Evolutionary conservation across 225 moss, liverwort and hornwort species (phyloP), one percentile per base, ranked within the genome.

Genomic region (Pseudisothecium myosuroides): DNA sequence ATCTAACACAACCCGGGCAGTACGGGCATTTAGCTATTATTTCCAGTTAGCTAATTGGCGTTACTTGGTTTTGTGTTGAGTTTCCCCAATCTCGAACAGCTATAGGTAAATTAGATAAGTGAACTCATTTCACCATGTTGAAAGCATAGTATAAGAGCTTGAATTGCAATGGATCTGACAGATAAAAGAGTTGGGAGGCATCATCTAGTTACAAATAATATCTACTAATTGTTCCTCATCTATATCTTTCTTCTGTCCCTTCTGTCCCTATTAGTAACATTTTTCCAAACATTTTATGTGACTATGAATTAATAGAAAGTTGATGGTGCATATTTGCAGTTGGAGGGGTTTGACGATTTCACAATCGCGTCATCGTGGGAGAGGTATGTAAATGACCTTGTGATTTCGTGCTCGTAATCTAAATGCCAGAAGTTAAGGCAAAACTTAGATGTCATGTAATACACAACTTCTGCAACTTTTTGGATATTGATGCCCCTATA

Each of bases 291-390:
- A 74, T 45, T 87, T 69, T 58, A 66, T 81, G 14, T 23, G 82
- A 49, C 58, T 50, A 50, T 26, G 59, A 49, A 83, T 76, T 89
- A 56, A 77, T 69, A 32, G 36, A 55, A n/a, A 73, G 76, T 63
- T 84, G 69, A 45, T 86, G 82, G 85, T 90, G 71, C 84, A 63
- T 90, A 80, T 89, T 86, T 81, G 92, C 96, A 98, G 97, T 90
- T 99, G 90, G 96, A 96, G 83, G 98, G 98, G 77, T 99, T 99
- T 88, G 98, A 99, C 77, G 98, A 99, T 93, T 99, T 96, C 90
- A 99, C 98, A 34, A 96, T 99, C 73, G 98, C 97, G n/a, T 99
- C 98, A 18, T 95, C 97, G 47, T 99, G 98, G 98, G 98, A 99
- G 93, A 99, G 96, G 98, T 98, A 88, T 90, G 89, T 88, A 43